phyloP scores from a whole-genome alignment of 2,329 filamentous ascomycete species.

The Neoascochyta sp. region DNA sequence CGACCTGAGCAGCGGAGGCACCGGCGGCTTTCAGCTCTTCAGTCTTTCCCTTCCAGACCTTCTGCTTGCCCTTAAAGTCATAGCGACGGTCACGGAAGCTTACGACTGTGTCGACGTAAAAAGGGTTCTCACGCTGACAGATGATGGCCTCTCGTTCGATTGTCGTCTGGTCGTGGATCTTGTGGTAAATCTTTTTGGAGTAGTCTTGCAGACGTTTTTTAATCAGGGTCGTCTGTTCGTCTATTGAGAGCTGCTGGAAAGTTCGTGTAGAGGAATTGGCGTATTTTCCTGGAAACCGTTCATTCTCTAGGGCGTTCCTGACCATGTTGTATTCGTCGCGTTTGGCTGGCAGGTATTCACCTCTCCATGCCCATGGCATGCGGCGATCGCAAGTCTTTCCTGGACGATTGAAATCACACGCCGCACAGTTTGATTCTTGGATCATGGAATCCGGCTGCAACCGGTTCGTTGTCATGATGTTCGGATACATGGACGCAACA shows the following conservation, averaged over 20 bases:
- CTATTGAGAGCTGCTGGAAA: slow-evolving; percentile 75
- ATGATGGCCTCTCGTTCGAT: slow-evolving; percentile 96
- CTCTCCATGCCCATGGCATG: slow-evolving; percentile 96
- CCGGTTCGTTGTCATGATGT: slow-evolving; percentile 99
- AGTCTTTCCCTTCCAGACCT: slow-evolving; percentile 97
- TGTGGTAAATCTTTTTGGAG: slow-evolving; percentile 99
- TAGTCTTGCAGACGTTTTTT: slow-evolving; percentile 88
- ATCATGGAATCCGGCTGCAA: slow-evolving; percentile 99
- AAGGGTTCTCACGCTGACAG: slow-evolving; percentile 95
- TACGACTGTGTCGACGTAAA: slow-evolving; percentile 94
- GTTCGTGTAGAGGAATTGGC: slow-evolving; percentile 66
- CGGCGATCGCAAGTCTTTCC: slow-evolving; percentile 95
- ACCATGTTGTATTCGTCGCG: slow-evolving; percentile 99
- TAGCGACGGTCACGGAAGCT: slow-evolving; percentile 96
- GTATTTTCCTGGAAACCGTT: slow-evolving; percentile 78
- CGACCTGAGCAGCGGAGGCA: slow-evolving; percentile 70
- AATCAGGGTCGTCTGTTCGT: slow-evolving; percentile 77
- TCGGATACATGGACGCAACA: slow-evolving; percentile 98
- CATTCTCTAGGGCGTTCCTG: slow-evolving; percentile 82
- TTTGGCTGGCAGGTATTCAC: slow-evolving; percentile 93
- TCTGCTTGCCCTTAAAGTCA: slow-evolving; percentile 97
- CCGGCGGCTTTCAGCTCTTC: slow-evolving; percentile 80
- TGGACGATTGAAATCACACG: slow-evolving; percentile 96
- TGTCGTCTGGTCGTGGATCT: slow-evolving; percentile 91
- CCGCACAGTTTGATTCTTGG: slow-evolving; percentile 88